Percentiles rank a stretch among this genome's conserved stretches.
Evolutionary conservation across 2,329 filamentous ascomycete species (phyloP).

Genomic region (Xylaria sp.): DNA sequence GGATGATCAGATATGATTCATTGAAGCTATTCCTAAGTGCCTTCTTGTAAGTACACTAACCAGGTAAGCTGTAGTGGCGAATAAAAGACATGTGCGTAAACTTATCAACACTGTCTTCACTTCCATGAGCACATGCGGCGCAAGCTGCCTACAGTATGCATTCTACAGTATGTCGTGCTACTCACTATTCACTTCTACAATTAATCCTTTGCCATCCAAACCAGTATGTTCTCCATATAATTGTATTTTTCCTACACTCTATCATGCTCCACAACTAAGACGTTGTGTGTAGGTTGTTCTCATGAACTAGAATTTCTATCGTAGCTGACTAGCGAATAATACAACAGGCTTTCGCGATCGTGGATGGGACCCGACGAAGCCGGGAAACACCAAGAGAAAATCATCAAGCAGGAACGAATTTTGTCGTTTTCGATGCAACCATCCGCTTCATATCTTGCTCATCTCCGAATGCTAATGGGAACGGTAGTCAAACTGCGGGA

Average conservation of each 20-base stretch:
- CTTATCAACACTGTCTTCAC: background rate
- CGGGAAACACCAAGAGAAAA: background rate
- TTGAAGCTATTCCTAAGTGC: conserved; percentile 32
- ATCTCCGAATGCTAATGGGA: background rate
- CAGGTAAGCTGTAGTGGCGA: conserved; percentile 4
- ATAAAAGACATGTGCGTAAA: background rate
- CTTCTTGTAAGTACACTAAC: too few species aligned
- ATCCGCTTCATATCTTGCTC: conserved; percentile 14
- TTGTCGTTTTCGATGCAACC: background rate
- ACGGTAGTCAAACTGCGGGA: background rate
- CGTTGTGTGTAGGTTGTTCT: background rate
- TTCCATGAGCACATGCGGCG: background rate
- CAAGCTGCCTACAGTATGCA: background rate
- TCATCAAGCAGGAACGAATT: background rate
- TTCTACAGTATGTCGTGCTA: background rate
- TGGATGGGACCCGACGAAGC: background rate
- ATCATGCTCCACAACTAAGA: background rate
- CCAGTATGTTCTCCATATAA: background rate
- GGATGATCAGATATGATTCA: conserved; percentile 39
- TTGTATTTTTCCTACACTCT: background rate
- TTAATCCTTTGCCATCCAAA: background rate
- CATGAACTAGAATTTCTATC: background rate
- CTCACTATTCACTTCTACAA: background rate
- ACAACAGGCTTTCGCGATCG: background rate
- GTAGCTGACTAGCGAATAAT: background rate